phyloP scores from a whole-genome alignment of 2,329 filamentous ascomycete species.

The Escovopsis sp. region DNA sequence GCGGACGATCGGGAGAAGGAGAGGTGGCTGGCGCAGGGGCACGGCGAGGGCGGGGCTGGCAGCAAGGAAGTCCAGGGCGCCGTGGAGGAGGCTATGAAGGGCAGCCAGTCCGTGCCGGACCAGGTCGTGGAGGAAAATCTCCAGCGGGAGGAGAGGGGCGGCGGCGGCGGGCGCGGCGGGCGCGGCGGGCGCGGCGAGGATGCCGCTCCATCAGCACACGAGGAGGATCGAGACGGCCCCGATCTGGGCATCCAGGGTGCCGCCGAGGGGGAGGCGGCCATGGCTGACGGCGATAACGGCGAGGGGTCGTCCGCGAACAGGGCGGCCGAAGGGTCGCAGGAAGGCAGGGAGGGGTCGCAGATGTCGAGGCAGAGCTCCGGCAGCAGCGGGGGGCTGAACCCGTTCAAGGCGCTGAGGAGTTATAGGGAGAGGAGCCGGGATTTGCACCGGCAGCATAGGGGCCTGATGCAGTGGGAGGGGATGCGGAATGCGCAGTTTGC shows the following conservation, averaged over 20 bases:
- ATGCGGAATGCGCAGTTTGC: constrained; percentile 76
- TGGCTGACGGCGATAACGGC: constrained; percentile 12
- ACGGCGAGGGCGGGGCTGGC: constrained; percentile 56
- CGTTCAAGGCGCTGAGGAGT: constrained; percentile 43
- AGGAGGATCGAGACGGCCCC: constrained; percentile 24
- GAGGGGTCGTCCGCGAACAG: constrained; percentile 24
- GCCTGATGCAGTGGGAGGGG: constrained; percentile 90
- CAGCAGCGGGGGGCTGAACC: constrained; percentile 32
- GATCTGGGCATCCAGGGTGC: constrained; percentile 48
- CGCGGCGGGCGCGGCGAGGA: no score
- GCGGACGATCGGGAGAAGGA: constrained; percentile 57
- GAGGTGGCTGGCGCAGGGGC: constrained; percentile 49
- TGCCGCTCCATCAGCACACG: constrained; percentile 8
- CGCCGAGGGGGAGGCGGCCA: constrained; percentile 15
- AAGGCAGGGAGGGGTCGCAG: not conserved
- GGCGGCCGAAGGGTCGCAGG: constrained; percentile 15
- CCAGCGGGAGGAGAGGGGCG: constrained; percentile 22
- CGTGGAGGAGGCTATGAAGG: constrained; percentile 38
- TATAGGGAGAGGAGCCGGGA: constrained; percentile 56
- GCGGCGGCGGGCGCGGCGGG: no score
- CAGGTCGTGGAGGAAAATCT: constrained; percentile 25
- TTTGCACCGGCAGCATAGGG: constrained; percentile 73
- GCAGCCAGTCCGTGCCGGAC: constrained; percentile 14
- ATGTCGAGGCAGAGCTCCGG: constrained; percentile 15
- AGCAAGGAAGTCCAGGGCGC: constrained; percentile 64